These are phyloP conservation scores for Hypoxylon sp. DNA, from an alignment of 2,329 filamentous ascomycete genomes.

Conservation along the genomic window DNA sequence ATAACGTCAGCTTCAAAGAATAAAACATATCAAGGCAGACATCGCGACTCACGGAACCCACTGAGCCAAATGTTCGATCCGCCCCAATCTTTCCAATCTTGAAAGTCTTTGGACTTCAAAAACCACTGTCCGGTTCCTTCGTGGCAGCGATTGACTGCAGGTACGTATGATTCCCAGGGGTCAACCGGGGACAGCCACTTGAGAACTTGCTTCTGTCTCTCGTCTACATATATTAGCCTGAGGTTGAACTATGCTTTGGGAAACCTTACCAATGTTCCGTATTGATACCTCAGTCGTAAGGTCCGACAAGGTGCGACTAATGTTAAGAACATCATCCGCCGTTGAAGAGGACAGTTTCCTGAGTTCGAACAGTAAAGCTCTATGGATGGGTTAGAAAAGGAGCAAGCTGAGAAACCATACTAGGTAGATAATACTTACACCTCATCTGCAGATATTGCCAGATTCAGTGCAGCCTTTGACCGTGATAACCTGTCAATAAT, in stretches of 20 bases:
- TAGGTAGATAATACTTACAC: too few species aligned
- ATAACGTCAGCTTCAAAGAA: background rate
- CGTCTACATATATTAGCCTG: slow-evolving; percentile 4
- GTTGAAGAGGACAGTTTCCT: slow-evolving; percentile 7
- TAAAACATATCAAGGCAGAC: background rate
- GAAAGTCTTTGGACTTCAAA: slow-evolving; percentile 7
- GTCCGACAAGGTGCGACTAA: slow-evolving; percentile 1
- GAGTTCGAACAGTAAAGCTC: slow-evolving; percentile 16
- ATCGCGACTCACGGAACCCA: slow-evolving; percentile 15
- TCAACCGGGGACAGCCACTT: slow-evolving; percentile 19
- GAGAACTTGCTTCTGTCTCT: slow-evolving; percentile 6
- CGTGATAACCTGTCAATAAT: slow-evolving; percentile 12
- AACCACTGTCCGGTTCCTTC: slow-evolving; percentile 14
- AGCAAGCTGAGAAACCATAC: too few species aligned
- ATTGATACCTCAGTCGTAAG: background rate
- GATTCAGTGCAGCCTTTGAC: slow-evolving; percentile 16
- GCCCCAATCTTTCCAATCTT: slow-evolving; percentile 7
- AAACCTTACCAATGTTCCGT: slow-evolving; percentile 1
- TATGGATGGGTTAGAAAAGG: too few species aligned
- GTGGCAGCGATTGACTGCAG: slow-evolving; percentile 11
- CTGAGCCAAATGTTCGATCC: slow-evolving; percentile 14
- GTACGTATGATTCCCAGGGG: slow-evolving; percentile 11
- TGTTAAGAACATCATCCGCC: slow-evolving; percentile 4
- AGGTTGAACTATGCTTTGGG: too few species aligned
- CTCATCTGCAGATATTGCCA: slow-evolving; percentile 15